Percentiles rank a stretch among this genome's conserved stretches.
Evolutionary conservation across 2,329 filamentous ascomycete species (phyloP).

Genomic region (Xylaria sp.): DNA sequence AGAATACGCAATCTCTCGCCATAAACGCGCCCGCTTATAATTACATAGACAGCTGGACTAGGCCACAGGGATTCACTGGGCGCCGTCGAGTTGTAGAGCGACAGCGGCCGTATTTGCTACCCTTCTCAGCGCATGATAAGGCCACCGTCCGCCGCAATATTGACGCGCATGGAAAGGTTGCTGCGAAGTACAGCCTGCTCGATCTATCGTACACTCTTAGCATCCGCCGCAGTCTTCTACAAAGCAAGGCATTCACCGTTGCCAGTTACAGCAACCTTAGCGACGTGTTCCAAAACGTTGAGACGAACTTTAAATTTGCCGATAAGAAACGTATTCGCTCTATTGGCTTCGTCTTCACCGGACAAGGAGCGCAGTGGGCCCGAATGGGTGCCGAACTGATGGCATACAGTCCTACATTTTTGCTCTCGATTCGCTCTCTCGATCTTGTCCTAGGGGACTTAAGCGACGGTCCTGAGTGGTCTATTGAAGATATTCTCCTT

Average conservation of each 20-base stretch:
- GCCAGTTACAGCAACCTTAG: not conserved
- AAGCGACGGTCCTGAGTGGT: slow-evolving; percentile 39
- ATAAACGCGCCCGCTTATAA: too few species aligned
- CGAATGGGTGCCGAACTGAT: slow-evolving; percentile 54
- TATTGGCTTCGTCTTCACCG: slow-evolving; percentile 31
- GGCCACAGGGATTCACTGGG: too few species aligned
- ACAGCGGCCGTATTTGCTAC: slow-evolving; percentile 20
- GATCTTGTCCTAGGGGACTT: slow-evolving; percentile 36
- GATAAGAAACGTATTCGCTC: slow-evolving; percentile 6
- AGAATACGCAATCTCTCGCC: too few species aligned
- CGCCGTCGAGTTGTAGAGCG: slow-evolving; percentile 14
- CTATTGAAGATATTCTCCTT: slow-evolving; percentile 12
- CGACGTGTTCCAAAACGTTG: not conserved
- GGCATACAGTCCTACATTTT: slow-evolving; percentile 20
- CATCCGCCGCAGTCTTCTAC: slow-evolving; percentile 21
- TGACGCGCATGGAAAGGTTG: slow-evolving; percentile 8
- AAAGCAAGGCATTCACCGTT: slow-evolving; percentile 18
- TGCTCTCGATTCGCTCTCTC: slow-evolving; percentile 17
- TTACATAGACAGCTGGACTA: too few species aligned
- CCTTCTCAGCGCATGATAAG: slow-evolving; percentile 30
- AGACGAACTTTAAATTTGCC: slow-evolving; percentile 10
- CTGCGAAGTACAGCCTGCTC: slow-evolving; percentile 18
- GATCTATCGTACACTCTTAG: slow-evolving; percentile 27
- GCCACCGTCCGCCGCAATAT: slow-evolving; percentile 24
- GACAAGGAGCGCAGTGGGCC: slow-evolving; percentile 24